A percentile compares a stretch with the other conserved stretches of the same genome.
Evolutionary conservation across 805 yeast genomes (phyloP).

Genomic region (Brettanomyces sp.): DNA sequence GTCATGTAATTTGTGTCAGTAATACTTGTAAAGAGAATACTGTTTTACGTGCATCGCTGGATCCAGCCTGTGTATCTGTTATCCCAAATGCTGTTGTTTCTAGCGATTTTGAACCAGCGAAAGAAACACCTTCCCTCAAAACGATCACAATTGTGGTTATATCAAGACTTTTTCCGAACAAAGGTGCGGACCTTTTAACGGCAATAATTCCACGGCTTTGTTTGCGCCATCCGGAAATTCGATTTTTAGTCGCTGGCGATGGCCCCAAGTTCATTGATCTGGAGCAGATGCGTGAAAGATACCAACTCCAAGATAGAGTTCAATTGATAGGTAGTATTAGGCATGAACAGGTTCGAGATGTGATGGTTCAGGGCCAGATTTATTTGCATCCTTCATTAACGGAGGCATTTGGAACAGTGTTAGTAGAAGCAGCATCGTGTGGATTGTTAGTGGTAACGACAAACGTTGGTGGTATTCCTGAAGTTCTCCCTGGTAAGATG

Average conservation of each 20-base stretch:
- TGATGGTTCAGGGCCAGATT: conserved; percentile 89
- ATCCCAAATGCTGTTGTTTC: conserved; percentile 95
- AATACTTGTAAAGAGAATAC: conserved; percentile 96
- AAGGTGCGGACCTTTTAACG: conserved; percentile 84
- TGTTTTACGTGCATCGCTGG: conserved; percentile 74
- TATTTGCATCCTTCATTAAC: conserved; percentile 90
- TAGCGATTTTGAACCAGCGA: conserved; percentile 59
- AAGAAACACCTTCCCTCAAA: conserved; percentile 21
- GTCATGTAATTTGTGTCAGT: conserved; percentile 92
- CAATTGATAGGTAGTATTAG: conserved; percentile 76
- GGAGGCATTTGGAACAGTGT: conserved; percentile 95
- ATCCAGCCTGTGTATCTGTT: conserved; percentile 73
- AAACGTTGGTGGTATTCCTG: conserved; percentile 95
- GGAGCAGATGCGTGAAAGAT: conserved; percentile 89
- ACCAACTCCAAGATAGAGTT: conserved; percentile 80
- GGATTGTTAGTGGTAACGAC: conserved; percentile 91
- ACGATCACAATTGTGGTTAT: conserved; percentile 81
- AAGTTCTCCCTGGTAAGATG: conserved; percentile 89
- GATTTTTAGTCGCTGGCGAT: conserved; percentile 87
- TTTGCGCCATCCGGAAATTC: conserved; percentile 46
- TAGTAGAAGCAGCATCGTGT: conserved; percentile 96
- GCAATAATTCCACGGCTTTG: conserved; percentile 84
- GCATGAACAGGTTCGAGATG: conserved; percentile 88
- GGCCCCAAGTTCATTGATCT: conserved; percentile 93
- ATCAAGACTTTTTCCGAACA: conserved; percentile 87